These are phyloP conservation scores for Biscogniauxia marginata DNA, from an alignment of 2,329 filamentous ascomycete species.

Conservation along the genomic window DNA sequence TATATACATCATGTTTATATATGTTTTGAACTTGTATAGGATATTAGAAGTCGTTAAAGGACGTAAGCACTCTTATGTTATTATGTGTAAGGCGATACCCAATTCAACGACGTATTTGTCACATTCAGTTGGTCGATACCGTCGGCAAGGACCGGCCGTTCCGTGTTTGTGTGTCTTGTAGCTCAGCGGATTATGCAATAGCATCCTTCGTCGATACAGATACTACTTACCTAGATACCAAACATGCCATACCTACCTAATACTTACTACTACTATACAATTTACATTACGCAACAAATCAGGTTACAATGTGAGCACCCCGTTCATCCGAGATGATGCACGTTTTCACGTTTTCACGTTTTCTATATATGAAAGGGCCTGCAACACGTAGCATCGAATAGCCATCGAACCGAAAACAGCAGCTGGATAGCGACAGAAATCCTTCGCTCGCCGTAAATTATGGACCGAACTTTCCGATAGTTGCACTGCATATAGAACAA, in stretches of 20 bases:
- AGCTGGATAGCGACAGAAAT: background rate
- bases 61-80: no score
- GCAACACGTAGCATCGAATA: background rate
- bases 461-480: background rate
- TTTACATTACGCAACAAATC: background rate
- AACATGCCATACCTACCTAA: no score
- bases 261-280: no score
- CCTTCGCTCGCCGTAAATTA: background rate
- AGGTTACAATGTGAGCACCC: background rate
- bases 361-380: background rate
- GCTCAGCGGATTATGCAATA: background rate
- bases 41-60: no score
- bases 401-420: background rate
- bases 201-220: background rate
- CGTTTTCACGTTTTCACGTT: no score
- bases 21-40: no score
- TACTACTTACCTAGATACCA: background rate
- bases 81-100: no score
- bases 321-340: background rate
- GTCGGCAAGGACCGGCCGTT: no score
- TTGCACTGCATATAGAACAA: background rate
- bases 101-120: no score
- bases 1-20: no score
- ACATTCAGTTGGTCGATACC: no score
- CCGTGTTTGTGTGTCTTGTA: background rate